These are phyloP conservation scores for Xylaria intraflava DNA, from an alignment of 495 filamentous ascomycete genomes.

Conservation along the genomic window DNA sequence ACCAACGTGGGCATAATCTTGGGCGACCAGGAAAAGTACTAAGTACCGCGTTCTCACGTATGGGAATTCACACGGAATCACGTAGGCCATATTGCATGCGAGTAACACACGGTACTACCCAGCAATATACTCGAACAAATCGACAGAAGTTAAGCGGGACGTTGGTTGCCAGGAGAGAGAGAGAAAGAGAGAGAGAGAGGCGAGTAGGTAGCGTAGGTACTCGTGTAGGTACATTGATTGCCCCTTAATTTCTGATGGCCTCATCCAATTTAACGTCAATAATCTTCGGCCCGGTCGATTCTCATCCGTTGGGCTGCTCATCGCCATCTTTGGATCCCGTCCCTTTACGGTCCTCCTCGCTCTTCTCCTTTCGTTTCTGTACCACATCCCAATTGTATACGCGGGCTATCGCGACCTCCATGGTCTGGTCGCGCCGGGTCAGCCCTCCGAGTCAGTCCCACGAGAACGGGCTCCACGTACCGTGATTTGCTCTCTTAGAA, in stretches of 20 bases:
- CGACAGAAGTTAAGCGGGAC: too few species aligned
- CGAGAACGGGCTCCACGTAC: slow-evolving; percentile 36
- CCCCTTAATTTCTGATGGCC: slow-evolving; percentile 8
- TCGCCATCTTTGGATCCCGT: slow-evolving; percentile 26
- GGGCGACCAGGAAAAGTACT: too few species aligned
- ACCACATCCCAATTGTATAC: slow-evolving; percentile 99
- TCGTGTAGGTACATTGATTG: too few species aligned
- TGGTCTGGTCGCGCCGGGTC: slow-evolving; percentile 70
- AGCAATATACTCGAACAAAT: too few species aligned
- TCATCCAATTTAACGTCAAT: background rate
- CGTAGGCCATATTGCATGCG: too few species aligned
- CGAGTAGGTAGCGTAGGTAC: background rate
- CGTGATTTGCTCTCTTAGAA: slow-evolving; percentile 93
- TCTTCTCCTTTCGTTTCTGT: slow-evolving; percentile 85
- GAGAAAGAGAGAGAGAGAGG: too few species aligned
- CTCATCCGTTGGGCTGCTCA: slow-evolving; percentile 27
- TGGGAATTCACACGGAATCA: too few species aligned
- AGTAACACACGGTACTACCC: too few species aligned
- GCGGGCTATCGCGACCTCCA: slow-evolving; percentile 91
- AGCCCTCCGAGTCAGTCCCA: slow-evolving; percentile 20
- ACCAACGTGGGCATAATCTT: too few species aligned
- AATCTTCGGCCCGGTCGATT: background rate
- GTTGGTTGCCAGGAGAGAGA: background rate
- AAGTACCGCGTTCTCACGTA: too few species aligned
- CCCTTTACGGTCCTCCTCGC: slow-evolving; percentile 49